Evolutionary conservation across 495 filamentous ascomycete genomes (phyloP).

Genomic region (Tuber brumale): DNA sequence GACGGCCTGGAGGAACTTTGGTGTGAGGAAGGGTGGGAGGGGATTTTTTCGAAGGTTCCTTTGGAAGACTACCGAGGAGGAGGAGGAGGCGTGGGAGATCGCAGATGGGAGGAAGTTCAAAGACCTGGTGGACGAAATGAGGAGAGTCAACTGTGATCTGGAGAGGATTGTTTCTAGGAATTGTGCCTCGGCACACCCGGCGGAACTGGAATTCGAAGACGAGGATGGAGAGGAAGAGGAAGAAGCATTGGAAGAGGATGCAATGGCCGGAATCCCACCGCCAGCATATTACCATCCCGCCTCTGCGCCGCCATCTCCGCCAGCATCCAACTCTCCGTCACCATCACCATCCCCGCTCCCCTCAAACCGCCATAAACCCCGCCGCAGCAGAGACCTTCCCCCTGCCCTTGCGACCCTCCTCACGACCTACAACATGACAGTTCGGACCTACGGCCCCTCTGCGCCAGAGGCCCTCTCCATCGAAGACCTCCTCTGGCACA

Average conservation of each 20-base stretch:
- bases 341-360: background rate
- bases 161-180: conserved; percentile 5
- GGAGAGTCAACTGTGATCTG: background rate
- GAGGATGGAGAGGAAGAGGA: background rate
- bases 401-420: background rate
- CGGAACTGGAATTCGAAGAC: background rate
- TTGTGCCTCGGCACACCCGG: background rate
- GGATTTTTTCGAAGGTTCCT: background rate
- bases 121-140: background rate
- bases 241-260: background rate
- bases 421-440: background rate
- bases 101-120: conserved; percentile 6
- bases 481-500: conserved; percentile 3
- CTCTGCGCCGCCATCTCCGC: background rate
- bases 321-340: background rate
- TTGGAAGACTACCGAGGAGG: conserved; percentile 3
- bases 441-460: background rate
- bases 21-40: conserved; percentile 1
- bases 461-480: background rate
- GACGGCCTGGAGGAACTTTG: conserved; percentile 1
- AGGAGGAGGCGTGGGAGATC: background rate
- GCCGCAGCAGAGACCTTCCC: conserved; percentile 1
- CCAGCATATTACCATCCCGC: conserved; percentile 4
- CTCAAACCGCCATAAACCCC: background rate
- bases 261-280: background rate